phyloP scores from a whole-genome alignment of 345 rosid genomes.

The Bruguiera sexangula region DNA sequence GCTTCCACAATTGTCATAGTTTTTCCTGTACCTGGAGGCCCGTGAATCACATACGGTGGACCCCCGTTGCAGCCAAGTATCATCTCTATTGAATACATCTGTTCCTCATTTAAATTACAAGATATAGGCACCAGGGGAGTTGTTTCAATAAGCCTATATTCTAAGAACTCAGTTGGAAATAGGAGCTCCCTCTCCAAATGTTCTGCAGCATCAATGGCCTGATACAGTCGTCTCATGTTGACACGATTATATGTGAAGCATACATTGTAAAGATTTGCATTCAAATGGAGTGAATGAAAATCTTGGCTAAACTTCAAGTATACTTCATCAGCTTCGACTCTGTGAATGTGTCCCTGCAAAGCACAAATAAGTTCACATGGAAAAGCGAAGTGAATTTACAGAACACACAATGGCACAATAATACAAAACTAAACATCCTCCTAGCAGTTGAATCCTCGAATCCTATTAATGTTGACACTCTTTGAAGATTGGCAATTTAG shows the following conservation, averaged over 20 bases:
- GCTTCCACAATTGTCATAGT: conserved; percentile 85
- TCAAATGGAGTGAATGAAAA: conserved; percentile 45
- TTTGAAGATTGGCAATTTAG: neutral
- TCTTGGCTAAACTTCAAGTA: conserved; percentile 53
- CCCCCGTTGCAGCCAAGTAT: conserved; percentile 79
- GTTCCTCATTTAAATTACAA: conserved; percentile 72
- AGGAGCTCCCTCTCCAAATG: conserved; percentile 45
- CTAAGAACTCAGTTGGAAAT: conserved; percentile 51
- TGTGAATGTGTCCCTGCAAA: conserved; percentile 68
- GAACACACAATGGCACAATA: neutral
- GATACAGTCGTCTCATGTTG: conserved; percentile 69
- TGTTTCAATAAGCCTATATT: conserved; percentile 47
- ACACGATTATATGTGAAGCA: conserved; percentile 67
- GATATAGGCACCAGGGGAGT: conserved; percentile 53
- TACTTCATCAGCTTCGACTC: conserved; percentile 89
- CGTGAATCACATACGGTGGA: conserved; percentile 79
- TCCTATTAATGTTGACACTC: neutral
- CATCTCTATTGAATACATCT: conserved; percentile 61
- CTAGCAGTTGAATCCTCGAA: neutral
- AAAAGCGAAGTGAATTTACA: neutral
- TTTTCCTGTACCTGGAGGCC: conserved; percentile 98
- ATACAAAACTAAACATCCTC: neutral
- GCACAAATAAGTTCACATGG: neutral
- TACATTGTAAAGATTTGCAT: conserved; percentile 59
- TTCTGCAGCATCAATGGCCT: conserved; percentile 63